Conservation (phyloP, 768 basidiomycete genomes). For the Terana coerulea region DNA sequence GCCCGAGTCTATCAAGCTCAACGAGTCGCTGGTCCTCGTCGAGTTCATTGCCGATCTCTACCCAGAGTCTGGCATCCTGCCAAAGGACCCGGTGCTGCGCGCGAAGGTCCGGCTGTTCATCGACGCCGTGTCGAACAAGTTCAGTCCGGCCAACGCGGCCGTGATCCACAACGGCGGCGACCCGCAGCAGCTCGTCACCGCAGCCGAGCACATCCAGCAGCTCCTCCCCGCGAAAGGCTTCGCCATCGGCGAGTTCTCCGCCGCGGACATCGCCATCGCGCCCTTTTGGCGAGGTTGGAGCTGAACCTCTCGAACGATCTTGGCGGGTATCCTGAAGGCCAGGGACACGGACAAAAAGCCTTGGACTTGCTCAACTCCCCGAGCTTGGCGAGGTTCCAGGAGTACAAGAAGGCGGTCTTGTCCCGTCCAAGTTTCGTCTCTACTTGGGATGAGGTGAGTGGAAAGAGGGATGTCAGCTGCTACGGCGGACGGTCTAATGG, state of each 20-base stretch:
- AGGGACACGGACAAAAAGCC: constrained; percentile 45
- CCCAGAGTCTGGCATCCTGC: constrained; percentile 44
- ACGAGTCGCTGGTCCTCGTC: constrained; percentile 62
- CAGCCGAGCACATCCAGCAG: constrained; percentile 44
- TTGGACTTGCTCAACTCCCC: constrained; percentile 39
- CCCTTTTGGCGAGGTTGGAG: constrained; percentile 58
- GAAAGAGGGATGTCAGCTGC: not conserved
- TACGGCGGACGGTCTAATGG: not conserved
- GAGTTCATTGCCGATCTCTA: constrained; percentile 65
- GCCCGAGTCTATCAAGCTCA: constrained; percentile 54
- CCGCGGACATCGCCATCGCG: constrained; percentile 57
- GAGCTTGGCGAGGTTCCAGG: constrained; percentile 46
- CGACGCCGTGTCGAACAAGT: constrained; percentile 46
- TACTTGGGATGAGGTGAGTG: constrained; percentile 53
- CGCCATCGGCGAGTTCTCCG: constrained; percentile 45
- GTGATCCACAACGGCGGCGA: constrained; percentile 33
- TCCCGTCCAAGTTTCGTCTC: constrained; percentile 49
- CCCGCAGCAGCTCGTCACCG: constrained; percentile 37
- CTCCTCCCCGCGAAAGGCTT: constrained; percentile 47
- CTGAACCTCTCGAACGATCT: constrained; percentile 44
- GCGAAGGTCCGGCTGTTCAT: constrained; percentile 64
- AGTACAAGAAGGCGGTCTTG: constrained; percentile 46
- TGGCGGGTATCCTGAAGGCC: constrained; percentile 45
- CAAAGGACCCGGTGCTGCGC: constrained; percentile 50
- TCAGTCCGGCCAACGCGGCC: constrained; percentile 36